Conservation (phyloP, 768 basidiomycete genomes). For the Boletus huronensis region DNA sequence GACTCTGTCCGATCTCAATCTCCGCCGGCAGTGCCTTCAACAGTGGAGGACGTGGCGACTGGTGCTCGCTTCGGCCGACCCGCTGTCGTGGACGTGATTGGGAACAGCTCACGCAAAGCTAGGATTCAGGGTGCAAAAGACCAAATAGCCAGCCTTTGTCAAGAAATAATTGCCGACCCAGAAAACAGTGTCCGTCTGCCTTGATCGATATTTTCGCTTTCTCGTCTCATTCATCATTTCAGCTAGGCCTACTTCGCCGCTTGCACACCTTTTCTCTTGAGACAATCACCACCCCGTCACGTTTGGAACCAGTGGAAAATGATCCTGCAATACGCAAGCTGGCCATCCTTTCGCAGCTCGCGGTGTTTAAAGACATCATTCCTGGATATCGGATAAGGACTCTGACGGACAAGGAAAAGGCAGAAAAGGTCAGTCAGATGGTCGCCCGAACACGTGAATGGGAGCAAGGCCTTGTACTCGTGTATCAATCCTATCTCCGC, state of each 20-base stretch:
- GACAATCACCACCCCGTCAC: conserved; percentile 66
- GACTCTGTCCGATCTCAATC: conserved; percentile 35
- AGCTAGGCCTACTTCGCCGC: conserved; percentile 88
- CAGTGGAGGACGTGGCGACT: conserved; percentile 70
- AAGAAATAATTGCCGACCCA: conserved; percentile 91
- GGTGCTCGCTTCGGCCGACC: conserved; percentile 86
- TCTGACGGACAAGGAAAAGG: conserved; percentile 85
- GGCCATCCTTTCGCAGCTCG: conserved; percentile 84
- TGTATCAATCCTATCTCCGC: conserved; percentile 88
- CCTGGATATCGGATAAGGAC: conserved; percentile 94
- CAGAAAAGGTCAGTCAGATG: conserved; percentile 92
- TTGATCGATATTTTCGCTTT: not conserved
- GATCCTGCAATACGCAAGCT: conserved; percentile 83
- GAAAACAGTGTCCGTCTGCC: conserved; percentile 78
- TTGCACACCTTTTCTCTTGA: conserved; percentile 84
- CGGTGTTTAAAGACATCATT: conserved; percentile 94
- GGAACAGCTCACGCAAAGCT: conserved; percentile 58
- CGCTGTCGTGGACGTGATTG: conserved; percentile 70
- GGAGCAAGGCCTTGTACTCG: conserved; percentile 87
- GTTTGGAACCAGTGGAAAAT: conserved; percentile 69
- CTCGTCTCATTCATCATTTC: conserved; percentile 15
- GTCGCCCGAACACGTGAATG: conserved; percentile 88
- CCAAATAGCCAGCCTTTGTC: conserved; percentile 90
- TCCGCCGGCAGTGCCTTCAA: conserved; percentile 23
- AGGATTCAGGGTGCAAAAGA: conserved; percentile 82